Conservation (phyloP, 768 basidiomycete genomes). For the Glaciozyma martinii region DNA sequence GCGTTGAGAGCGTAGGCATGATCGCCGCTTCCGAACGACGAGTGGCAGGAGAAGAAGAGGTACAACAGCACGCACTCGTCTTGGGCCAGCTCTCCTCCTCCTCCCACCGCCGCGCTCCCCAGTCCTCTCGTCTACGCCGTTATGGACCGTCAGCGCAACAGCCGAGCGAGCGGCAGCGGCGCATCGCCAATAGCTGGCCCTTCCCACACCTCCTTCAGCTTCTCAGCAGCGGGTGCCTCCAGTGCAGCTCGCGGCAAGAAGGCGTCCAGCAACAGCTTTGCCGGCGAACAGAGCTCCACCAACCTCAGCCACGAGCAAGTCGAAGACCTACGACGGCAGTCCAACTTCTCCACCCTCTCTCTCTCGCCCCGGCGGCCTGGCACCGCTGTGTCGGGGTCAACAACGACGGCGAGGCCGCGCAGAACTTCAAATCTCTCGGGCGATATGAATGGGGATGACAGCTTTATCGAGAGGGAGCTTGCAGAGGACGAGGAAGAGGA, state of each 20-base stretch:
- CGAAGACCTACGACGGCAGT: conserved; percentile 15
- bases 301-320: conserved; percentile 20
- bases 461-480: neutral
- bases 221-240: too few relatives aligned
- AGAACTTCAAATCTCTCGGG: neutral
- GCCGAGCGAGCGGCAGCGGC: too few relatives aligned
- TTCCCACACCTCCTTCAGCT: too few relatives aligned
- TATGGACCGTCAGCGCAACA: too few relatives aligned
- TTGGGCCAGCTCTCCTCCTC: too few relatives aligned
- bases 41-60: too few relatives aligned
- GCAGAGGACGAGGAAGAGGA: conserved; percentile 29
- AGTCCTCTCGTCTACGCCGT: too few relatives aligned
- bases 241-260: neutral
- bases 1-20: too few relatives aligned
- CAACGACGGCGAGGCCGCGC: conserved; percentile 2
- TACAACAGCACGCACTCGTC: too few relatives aligned
- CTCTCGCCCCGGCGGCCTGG: conserved; percentile 26
- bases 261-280: neutral
- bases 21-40: too few relatives aligned
- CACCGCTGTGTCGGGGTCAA: conserved; percentile 11
- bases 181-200: too few relatives aligned
- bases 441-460: conserved; percentile 4
- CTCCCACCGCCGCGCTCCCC: too few relatives aligned
- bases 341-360: conserved; percentile 21
- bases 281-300: neutral